Base-by-base conservation (phyloP, 805 yeast species). In the Candida incommunis region DNA sequence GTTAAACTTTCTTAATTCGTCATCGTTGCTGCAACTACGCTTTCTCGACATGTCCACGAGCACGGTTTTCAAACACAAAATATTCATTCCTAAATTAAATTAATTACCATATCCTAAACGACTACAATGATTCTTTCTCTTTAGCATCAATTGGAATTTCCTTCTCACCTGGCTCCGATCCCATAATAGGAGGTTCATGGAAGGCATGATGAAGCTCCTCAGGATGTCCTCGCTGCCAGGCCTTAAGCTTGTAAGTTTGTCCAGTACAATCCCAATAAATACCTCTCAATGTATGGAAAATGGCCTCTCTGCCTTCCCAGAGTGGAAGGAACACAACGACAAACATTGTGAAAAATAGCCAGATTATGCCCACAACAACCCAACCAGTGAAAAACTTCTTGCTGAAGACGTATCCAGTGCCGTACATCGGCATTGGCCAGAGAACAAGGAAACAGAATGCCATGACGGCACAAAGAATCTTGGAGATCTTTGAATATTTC, bases 401-500 rank as follows among this genome's bases (percentile, higher is more conserved):
- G 44, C 84, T 75, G 63, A 86, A 87, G 35, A 86, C 68, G 57
- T 86, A 86, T 2, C 74, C 71, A 3, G 80, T 58, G 25, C 95
- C 96, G 60, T 80, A 86, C 92, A 87, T 80, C 51, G 96, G 95
- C 86, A 86, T 82, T 55, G 96, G 96, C 92, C 94, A 85, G 24
- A 86, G 56, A 27, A 87, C 71, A 25, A 86, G 64, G 43, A 86
- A 65, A 41, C 80, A 69, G 5, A 84, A 52, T 3, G 85, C 76
- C 52, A 84, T 69, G 40, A 72, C 64, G 2, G 74, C 61, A 58
- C 88, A 81, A 35, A 82, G 65, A 45, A 64, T 64, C 29, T 75
- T 72, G 1, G 88, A 92, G 35, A 65, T 64, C 53, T 72, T 78
- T 42, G 83, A 72, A 4, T 84, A 78, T 53, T 65, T 72, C 43